Conservation (phyloP, 148 eudicot species). For the Tetragonia tetragonoides region DNA sequence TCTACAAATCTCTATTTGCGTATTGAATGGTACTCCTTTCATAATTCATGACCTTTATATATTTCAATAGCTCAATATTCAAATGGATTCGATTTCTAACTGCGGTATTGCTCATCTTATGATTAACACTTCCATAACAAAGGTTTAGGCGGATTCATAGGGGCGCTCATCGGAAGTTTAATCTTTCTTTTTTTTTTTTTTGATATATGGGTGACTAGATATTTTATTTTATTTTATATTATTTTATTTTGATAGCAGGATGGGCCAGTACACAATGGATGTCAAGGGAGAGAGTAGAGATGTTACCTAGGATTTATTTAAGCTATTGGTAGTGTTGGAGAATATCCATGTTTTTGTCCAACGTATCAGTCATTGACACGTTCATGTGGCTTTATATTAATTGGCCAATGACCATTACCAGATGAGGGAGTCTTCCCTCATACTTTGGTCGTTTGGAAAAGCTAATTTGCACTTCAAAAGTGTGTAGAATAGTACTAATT, state of each 20-base stretch:
- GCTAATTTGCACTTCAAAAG: too few relatives aligned
- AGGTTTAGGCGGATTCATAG: too few relatives aligned
- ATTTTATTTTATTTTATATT: neutral
- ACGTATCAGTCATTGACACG: conserved; percentile 15
- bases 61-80: too few relatives aligned
- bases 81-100: too few relatives aligned
- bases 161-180: too few relatives aligned
- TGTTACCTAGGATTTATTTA: conserved; percentile 27
- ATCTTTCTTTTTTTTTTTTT: too few relatives aligned
- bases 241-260: neutral
- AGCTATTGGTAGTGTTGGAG: conserved; percentile 3
- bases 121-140: too few relatives aligned
- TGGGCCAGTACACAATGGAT: neutral
- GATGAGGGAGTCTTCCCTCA: neutral
- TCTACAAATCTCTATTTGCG: too few relatives aligned
- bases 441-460: neutral
- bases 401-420: neutral
- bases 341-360: conserved; percentile 20
- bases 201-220: too few relatives aligned
- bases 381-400: neutral
- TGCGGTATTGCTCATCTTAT: too few relatives aligned
- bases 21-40: too few relatives aligned
- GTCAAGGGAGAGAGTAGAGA: conserved; percentile 1
- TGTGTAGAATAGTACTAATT: neutral
- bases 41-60: too few relatives aligned